Evolutionary conservation across 2,329 filamentous ascomycete species (phyloP).

Genomic region (Fusarium poae): DNA sequence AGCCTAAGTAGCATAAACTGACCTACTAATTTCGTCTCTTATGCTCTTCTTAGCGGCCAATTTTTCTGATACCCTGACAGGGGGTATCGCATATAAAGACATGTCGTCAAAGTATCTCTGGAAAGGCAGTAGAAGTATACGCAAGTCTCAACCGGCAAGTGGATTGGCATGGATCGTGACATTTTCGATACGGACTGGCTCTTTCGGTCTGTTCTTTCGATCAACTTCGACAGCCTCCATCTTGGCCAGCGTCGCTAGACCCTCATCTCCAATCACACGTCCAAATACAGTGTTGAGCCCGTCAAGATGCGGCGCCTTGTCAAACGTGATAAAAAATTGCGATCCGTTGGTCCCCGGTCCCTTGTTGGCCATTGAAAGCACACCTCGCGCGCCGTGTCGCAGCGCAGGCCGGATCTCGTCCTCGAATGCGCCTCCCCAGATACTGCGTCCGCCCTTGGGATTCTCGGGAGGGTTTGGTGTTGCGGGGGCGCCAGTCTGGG

Average conservation of each 20-base stretch:
- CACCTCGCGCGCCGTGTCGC: slow-evolving; percentile 75
- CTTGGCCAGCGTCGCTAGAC: slow-evolving; percentile 73
- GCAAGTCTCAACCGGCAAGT: slow-evolving; percentile 67
- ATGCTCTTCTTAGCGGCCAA: not conserved
- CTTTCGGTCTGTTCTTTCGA: slow-evolving; percentile 80
- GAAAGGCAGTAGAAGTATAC: not conserved
- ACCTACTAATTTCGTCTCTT: not conserved
- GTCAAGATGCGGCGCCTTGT: slow-evolving; percentile 83
- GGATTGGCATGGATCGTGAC: slow-evolving; percentile 86
- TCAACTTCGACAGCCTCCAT: slow-evolving; percentile 81
- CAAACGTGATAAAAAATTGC: slow-evolving; percentile 86
- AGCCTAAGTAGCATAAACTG: not conserved
- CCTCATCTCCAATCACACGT: slow-evolving; percentile 75
- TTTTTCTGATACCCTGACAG: not conserved
- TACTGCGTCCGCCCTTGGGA: slow-evolving; percentile 77
- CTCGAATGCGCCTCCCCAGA: slow-evolving; percentile 80
- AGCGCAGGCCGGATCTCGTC: slow-evolving; percentile 83
- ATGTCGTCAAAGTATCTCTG: not conserved
- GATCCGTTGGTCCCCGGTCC: slow-evolving; percentile 79
- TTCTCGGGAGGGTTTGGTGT: slow-evolving; percentile 65
- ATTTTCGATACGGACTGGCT: slow-evolving; percentile 73
- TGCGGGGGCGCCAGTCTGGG: slow-evolving; percentile 78
- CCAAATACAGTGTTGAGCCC: slow-evolving; percentile 89
- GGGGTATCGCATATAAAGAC: not conserved
- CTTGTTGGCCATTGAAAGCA: slow-evolving; percentile 84